Evolutionary conservation across 768 basidiomycete species (phyloP).

Genomic region (Macrolepiota dolichaula): DNA sequence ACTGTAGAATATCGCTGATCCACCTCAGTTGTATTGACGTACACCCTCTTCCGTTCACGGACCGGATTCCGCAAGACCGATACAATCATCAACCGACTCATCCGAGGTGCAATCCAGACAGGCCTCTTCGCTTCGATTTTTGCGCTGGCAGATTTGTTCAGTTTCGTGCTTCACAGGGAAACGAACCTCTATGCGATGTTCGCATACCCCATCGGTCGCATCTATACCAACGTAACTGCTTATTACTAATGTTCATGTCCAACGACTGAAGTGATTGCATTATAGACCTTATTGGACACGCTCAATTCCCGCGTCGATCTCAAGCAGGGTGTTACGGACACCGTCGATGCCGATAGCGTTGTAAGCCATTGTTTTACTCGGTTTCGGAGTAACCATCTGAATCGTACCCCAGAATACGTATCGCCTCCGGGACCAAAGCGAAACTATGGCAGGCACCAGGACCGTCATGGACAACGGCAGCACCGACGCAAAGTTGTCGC

Average conservation of each 20-base stretch:
- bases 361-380: constrained; percentile 11
- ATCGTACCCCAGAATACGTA: constrained; percentile 19
- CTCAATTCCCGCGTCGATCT: constrained; percentile 31
- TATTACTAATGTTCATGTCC: not conserved
- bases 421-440: constrained; percentile 21
- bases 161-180: constrained; percentile 25
- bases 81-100: constrained; percentile 41
- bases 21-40: constrained; percentile 16
- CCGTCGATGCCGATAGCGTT: constrained; percentile 22
- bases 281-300: constrained; percentile 39
- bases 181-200: constrained; percentile 24
- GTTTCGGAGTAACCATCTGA: not conserved
- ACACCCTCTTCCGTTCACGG: constrained; percentile 32
- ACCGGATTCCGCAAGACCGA: constrained; percentile 47
- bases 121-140: constrained; percentile 44
- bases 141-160: constrained; percentile 40
- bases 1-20: not conserved
- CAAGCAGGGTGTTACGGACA: constrained; percentile 20
- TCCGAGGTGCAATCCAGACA: constrained; percentile 47
- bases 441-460: constrained; percentile 15
- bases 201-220: constrained; percentile 23
- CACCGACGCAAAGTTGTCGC: constrained; percentile 4
- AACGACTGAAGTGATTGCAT: not conserved
- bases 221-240: constrained; percentile 42
- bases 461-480: constrained; percentile 12